A percentile compares a stretch with the other conserved stretches of the same genome.
These are phyloP conservation scores for Lactifluus hygrophoroides DNA, from an alignment of 768 basidiomycete genomes.

Conservation along the genomic window DNA sequence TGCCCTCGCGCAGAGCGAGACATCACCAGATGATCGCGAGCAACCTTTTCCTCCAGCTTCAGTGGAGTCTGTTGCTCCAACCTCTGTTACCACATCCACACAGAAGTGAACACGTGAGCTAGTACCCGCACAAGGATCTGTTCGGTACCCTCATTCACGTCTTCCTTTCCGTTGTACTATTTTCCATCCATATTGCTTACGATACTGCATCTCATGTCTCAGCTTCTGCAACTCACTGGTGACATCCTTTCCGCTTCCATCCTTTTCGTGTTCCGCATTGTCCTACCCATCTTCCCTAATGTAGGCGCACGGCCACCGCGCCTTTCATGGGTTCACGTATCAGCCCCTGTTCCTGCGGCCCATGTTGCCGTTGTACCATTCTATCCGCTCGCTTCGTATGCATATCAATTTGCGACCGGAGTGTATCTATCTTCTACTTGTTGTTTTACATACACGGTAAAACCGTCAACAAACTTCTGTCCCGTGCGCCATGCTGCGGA, in stretches of 20 bases:
- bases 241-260: not conserved
- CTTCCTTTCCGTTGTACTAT: constrained; percentile 3
- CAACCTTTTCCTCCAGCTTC: constrained; percentile 2
- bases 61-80: not conserved
- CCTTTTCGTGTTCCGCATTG: constrained; percentile 7
- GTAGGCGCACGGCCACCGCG: not conserved
- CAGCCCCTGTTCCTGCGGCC: not conserved
- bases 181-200: constrained; percentile 7
- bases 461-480: not conserved
- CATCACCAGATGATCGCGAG: constrained; percentile 1
- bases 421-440: constrained; percentile 11
- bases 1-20: constrained; percentile 12
- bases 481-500: not conserved
- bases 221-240: constrained; percentile 7
- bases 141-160: not conserved
- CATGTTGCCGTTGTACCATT: constrained; percentile 13
- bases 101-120: constrained; percentile 14
- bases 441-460: constrained; percentile 5
- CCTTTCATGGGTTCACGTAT: not conserved
- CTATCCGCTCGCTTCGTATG: constrained; percentile 11
- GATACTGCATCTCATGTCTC: constrained; percentile 16
- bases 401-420: constrained; percentile 12
- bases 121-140: constrained; percentile 1
- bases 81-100: not conserved
- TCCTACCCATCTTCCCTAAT: not conserved